phyloP scores from a whole-genome alignment of 2,329 filamentous ascomycete genomes.

The Sclerotiophoma versabilis region DNA sequence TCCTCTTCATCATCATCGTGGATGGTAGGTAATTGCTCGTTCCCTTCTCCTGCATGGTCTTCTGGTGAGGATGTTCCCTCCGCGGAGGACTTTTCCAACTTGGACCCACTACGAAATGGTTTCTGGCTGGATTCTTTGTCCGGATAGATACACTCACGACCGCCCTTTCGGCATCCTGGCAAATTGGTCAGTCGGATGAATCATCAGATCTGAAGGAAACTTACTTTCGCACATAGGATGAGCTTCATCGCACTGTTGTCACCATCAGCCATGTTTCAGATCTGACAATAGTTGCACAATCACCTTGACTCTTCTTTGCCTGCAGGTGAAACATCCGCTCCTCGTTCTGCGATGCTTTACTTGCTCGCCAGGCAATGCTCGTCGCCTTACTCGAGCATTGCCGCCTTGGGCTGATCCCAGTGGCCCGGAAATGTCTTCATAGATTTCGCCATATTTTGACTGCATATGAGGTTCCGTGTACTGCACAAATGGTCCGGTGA shows the following conservation, averaged over 20 bases:
- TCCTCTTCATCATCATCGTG: conserved; percentile 55
- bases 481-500: conserved; percentile 40
- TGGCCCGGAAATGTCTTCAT: conserved; percentile 42
- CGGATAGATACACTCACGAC: conserved; percentile 88
- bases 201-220: conserved; percentile 34
- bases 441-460: conserved; percentile 44
- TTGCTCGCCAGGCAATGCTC: conserved; percentile 62
- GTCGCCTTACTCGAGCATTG: conserved; percentile 40
- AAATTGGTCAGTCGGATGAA: conserved; percentile 24
- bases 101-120: conserved; percentile 56
- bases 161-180: conserved; percentile 86
- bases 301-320: conserved; percentile 83
- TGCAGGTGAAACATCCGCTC: conserved; percentile 93
- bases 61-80: conserved; percentile 62
- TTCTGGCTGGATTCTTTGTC: conserved; percentile 66
- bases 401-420: conserved; percentile 37
- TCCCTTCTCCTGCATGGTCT: conserved; percentile 53
- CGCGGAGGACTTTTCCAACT: conserved; percentile 52
- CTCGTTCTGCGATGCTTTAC: conserved; percentile 93
- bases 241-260: conserved; percentile 81
- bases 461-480: conserved; percentile 43
- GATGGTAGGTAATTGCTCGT: conserved; percentile 52
- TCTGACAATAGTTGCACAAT: conserved; percentile 8
- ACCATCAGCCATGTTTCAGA: conserved; percentile 21
- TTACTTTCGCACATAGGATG: conserved; percentile 82